Base-by-base conservation (phyloP, 2,329 filamentous ascomycete species). In the Aspergillus niger region DNA sequence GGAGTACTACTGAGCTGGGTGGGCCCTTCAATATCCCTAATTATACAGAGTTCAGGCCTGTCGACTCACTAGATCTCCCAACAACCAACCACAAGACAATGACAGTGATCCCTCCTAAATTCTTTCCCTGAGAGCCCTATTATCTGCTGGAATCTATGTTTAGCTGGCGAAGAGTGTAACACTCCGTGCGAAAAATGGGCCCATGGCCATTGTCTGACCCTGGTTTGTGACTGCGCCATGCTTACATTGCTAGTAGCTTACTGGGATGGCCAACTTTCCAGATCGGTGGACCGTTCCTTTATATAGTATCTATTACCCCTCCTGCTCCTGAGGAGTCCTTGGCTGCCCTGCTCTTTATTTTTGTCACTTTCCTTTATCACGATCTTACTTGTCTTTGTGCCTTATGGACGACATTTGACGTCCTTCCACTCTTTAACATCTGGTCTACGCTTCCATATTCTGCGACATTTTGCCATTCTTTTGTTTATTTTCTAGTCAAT, bases 371-470 rank as follows among this genome's bases (percentile, higher is more conserved):
- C 38, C 53, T 44, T 49, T 49, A 47, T 55, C 20, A 57, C 53
- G 22, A 51, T 55, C 39, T 24, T 43, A 28, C 11, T 39, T 44
- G 32, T 47, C 41, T 48, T 41, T 52, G 30, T 11, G 49, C 20
- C n/a, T 57, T 44, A 49, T 52, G 49, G 54, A 53, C 62, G 60
- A 39, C 53, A 43, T 65, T 36, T 58, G 43, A 53, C 60, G 59
- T 63, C 57, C 20, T 61, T 64, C 51, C 57, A 49, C 58, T 59
- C 59, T 58, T 28, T n/a, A 30, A 20, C 11, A 17, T 15, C 3
- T 30, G 6, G 6, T 15, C 32, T 54, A 17, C 51, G 53, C 28
- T 54, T 22, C 15, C 13, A 13, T 39, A 20, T 36, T 22, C 43
- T 32, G 2, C 57, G 58, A 39, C 39, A 22, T 48, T 24, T 24